A percentile compares a stretch with the other conserved stretches of the same genome.
phyloP scores from a whole-genome alignment of 345 rosid genomes.

The Populus euphratica region DNA sequence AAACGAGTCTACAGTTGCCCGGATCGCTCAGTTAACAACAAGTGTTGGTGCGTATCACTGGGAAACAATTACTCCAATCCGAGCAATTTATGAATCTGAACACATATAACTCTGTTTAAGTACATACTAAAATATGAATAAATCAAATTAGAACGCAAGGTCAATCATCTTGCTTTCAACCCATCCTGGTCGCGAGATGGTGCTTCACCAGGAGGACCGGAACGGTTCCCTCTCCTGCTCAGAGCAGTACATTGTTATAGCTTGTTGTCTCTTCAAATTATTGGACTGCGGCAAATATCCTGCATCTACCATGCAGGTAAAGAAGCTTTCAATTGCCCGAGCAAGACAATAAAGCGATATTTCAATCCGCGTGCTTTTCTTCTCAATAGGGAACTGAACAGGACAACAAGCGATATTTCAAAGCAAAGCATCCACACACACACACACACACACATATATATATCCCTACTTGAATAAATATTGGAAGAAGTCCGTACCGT shows the following conservation, averaged over 20 bases:
- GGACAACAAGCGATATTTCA: constrained; percentile 1
- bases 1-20: not conserved
- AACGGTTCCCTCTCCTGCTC: constrained; percentile 91
- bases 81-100: not conserved
- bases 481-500: constrained; percentile 43
- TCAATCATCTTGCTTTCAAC: not conserved
- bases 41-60: not conserved
- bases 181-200: constrained; percentile 35
- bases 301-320: constrained; percentile 55
- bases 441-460: no score
- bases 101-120: no score
- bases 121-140: not conserved
- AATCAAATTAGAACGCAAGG: not conserved
- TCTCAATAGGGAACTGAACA: constrained; percentile 81
- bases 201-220: constrained; percentile 61
- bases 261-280: constrained; percentile 50
- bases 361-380: constrained; percentile 89
- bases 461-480: not conserved
- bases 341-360: constrained; percentile 93
- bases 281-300: constrained; percentile 58
- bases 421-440: not conserved
- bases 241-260: constrained; percentile 93
- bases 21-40: not conserved
- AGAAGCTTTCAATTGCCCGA: constrained; percentile 94
- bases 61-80: not conserved